Evolutionary conservation across 371 early-diverging fungal species (phyloP).

Genomic region (Mucor racemosus): DNA sequence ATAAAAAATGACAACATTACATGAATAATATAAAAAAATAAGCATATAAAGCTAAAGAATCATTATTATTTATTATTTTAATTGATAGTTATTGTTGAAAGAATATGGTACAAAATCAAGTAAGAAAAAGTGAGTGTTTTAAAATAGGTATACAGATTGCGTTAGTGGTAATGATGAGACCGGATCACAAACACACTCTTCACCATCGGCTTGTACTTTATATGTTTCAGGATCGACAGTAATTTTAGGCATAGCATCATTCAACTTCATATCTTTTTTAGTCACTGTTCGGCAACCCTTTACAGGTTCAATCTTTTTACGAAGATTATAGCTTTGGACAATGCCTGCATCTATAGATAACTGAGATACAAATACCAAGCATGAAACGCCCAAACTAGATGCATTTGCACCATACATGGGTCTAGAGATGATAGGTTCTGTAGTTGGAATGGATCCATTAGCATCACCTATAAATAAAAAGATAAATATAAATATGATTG

Average conservation of each 20-base stretch:
- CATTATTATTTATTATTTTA: not conserved
- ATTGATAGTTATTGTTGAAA: not conserved
- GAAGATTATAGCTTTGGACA: conserved; percentile 61
- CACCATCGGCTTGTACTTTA: conserved; percentile 83
- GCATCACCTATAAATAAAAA: conserved; percentile 65
- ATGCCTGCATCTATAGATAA: conserved; percentile 65
- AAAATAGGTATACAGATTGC: conserved; percentile 81
- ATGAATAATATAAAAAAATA: too few relatives aligned
- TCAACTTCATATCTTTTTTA: conserved; percentile 86
- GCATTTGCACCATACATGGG: conserved; percentile 86
- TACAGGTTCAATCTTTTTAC: conserved; percentile 76
- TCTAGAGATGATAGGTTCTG: conserved; percentile 83
- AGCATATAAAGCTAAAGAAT: too few relatives aligned
- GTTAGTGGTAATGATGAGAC: conserved; percentile 75
- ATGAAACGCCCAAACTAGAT: conserved; percentile 57
- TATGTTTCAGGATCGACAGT: conserved; percentile 92
- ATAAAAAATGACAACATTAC: too few relatives aligned
- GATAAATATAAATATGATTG: not conserved
- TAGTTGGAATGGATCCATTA: conserved; percentile 84
- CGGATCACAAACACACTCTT: conserved; percentile 71
- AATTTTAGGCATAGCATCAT: conserved; percentile 76
- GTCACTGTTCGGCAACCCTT: conserved; percentile 74
- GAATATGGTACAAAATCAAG: not conserved
- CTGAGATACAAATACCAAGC: conserved; percentile 82
- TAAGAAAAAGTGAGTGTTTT: conserved; percentile 14